Conservation (phyloP, 2,329 filamentous ascomycete species). For the Aphanocladium album region DNA sequence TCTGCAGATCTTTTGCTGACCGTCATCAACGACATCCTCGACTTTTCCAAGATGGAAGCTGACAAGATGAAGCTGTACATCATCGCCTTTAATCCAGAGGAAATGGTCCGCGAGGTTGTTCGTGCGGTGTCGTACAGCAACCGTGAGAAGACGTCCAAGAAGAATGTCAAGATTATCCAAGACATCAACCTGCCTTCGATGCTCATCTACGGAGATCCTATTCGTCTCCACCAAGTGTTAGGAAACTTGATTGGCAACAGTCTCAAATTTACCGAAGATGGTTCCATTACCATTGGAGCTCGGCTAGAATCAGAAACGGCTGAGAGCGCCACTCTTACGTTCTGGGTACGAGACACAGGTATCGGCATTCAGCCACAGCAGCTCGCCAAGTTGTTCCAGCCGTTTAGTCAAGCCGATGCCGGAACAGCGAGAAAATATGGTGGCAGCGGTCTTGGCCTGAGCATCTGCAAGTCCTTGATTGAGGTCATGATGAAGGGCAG, state of each 20-base stretch:
- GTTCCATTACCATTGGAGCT: constrained; percentile 78
- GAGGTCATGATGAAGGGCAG: constrained; percentile 86
- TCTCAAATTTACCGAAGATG: constrained; percentile 87
- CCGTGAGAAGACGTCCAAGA: constrained; percentile 55
- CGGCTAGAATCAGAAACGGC: constrained; percentile 65
- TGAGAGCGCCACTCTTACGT: constrained; percentile 68
- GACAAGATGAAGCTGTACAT: constrained; percentile 79
- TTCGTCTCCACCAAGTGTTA: constrained; percentile 61
- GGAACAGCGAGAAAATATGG: constrained; percentile 89
- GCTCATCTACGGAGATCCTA: constrained; percentile 61
- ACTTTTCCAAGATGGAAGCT: constrained; percentile 91
- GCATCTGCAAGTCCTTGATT: constrained; percentile 91
- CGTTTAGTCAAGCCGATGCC: constrained; percentile 88
- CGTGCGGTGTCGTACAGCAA: constrained; percentile 63
- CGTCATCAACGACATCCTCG: constrained; percentile 93
- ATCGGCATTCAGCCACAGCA: constrained; percentile 85
- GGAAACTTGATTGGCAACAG: constrained; percentile 89
- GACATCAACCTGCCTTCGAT: constrained; percentile 74
- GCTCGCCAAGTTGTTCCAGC: constrained; percentile 79
- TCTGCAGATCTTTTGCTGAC: constrained; percentile 83
- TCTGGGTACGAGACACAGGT: constrained; percentile 84
- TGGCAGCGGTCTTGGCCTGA: constrained; percentile 83
- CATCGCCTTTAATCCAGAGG: constrained; percentile 61
- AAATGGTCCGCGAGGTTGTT: constrained; percentile 63
- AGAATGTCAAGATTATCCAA: constrained; percentile 59